These are phyloP conservation scores for Mucor saturninus DNA, from an alignment of 371 early-diverging fungal genomes.

Conservation along the genomic window DNA sequence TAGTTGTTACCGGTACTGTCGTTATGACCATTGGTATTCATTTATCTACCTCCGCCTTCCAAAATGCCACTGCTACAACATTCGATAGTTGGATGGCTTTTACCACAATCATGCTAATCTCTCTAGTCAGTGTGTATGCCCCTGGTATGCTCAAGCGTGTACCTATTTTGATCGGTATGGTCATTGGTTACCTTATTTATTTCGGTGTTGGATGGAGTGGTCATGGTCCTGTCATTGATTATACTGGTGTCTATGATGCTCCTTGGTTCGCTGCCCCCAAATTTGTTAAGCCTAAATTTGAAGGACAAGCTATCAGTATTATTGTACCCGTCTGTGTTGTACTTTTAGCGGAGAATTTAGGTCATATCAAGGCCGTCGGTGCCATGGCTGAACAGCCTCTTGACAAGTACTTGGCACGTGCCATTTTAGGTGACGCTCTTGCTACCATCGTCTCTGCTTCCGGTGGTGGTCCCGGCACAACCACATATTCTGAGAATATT, in stretches of 20 bases:
- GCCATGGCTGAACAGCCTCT: conserved; percentile 53
- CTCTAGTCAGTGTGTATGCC: conserved; percentile 55
- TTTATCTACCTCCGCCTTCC: conserved; percentile 54
- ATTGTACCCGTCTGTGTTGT: conserved; percentile 62
- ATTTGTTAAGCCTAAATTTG: conserved; percentile 44
- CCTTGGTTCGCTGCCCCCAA: conserved; percentile 47
- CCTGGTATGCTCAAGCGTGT: conserved; percentile 48
- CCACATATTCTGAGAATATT: conserved; percentile 66
- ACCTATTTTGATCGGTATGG: conserved; percentile 57
- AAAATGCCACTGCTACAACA: conserved; percentile 46
- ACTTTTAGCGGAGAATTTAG: conserved; percentile 60
- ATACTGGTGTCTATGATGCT: conserved; percentile 43
- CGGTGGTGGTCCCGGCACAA: conserved; percentile 57
- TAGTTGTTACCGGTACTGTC: conserved; percentile 63
- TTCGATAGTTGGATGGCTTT: conserved; percentile 65
- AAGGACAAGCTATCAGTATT: conserved; percentile 52
- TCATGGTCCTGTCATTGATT: conserved; percentile 52
- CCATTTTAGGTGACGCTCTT: conserved; percentile 62
- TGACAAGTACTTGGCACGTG: conserved; percentile 57
- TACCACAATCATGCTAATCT: conserved; percentile 50
- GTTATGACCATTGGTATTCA: conserved; percentile 64
- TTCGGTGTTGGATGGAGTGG: conserved; percentile 49
- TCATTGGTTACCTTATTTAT: conserved; percentile 53
- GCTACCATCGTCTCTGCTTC: conserved; percentile 58
- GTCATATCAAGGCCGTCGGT: conserved; percentile 62